Base-by-base conservation (phyloP, 345 rosid genomes). In the Gynandropsis gynandra region DNA sequence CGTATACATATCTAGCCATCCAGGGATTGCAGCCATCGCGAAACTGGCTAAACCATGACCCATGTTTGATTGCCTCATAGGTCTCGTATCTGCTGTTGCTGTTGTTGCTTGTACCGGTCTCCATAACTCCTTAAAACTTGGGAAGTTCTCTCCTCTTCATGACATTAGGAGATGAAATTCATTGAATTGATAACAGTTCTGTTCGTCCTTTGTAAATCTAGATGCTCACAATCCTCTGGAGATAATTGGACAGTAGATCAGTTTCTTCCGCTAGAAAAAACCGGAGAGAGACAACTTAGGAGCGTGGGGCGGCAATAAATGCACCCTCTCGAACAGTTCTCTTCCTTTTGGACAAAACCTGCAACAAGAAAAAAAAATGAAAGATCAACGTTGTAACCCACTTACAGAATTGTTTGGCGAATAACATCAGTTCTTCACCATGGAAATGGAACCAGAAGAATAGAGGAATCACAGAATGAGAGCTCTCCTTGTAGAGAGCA, bases 1-100 rank as follows among this genome's bases (percentile, higher is more conserved):
- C 95, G 41, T 83, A 84, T 39, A 66, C 85, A 58, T 83, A 90
- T 74, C 98, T 79, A 29, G 96, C 96, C 87, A 87, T 82, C 98
- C 98, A 84, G 1, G 98, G 96, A 63, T 90, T 90, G 16, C 75
- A 77, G 16, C 83, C 89, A 54, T 84, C 78, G 9, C 76, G 72
- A 55, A 90, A 90, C 64, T 87, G 98, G 38, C 77, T 68, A 61
- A 77, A 79, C 89, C 96, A 90, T 11, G 96, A 80, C 8, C 75
- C 64, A 37, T 61, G 73, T 66, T 81, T 77, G 15, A 61, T 53
- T 53, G 61, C 51, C 41, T 72, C 74, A 41, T 59, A 59, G 64
- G 74, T 70, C 11, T 64, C 65, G 11, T 38, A 54, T 43, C 45
- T 38, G 39, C 40, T 70, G 42, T 62, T 57, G 12, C 42, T 56